Conservation (phyloP, 1,284 basidiomycete genomes). For the Fomitopsis palustris region DNA sequence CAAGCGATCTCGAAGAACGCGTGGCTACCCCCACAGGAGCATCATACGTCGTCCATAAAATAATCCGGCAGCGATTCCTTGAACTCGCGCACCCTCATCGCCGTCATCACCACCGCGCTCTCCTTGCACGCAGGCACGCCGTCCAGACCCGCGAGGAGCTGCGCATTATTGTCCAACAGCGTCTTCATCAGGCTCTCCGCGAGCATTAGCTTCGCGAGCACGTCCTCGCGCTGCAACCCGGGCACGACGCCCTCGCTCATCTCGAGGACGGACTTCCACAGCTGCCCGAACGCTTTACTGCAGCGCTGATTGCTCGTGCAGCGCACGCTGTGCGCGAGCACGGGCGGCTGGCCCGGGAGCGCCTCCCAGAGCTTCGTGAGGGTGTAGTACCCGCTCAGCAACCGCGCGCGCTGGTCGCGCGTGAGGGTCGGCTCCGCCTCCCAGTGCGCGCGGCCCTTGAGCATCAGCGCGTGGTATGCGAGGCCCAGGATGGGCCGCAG, state of each 20-base stretch:
- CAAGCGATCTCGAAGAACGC: not conserved
- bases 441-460: slow-evolving; percentile 39
- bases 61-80: slow-evolving; percentile 31
- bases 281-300: slow-evolving; percentile 35
- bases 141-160: slow-evolving; percentile 34
- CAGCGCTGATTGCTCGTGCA: slow-evolving; percentile 41
- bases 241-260: slow-evolving; percentile 32
- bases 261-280: slow-evolving; percentile 39
- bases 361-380: slow-evolving; percentile 39
- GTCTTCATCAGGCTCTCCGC: slow-evolving; percentile 40
- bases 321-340: slow-evolving; percentile 34
- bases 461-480: slow-evolving; percentile 41
- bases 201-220: slow-evolving; percentile 37
- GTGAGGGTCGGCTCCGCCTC: slow-evolving; percentile 34
- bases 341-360: slow-evolving; percentile 35
- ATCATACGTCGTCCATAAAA: slow-evolving; percentile 30
- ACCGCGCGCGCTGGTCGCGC: slow-evolving; percentile 38
- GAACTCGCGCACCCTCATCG: slow-evolving; percentile 27
- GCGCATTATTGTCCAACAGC: slow-evolving; percentile 38
- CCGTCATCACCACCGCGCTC: slow-evolving; percentile 27
- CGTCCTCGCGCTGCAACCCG: slow-evolving; percentile 33
- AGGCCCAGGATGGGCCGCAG: slow-evolving; percentile 37
- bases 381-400: slow-evolving; percentile 41
- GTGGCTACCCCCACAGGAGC: not conserved
- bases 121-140: slow-evolving; percentile 35